These are phyloP conservation scores for Rosellinia necatrix DNA, from an alignment of 2,329 filamentous ascomycete species.

Conservation along the genomic window DNA sequence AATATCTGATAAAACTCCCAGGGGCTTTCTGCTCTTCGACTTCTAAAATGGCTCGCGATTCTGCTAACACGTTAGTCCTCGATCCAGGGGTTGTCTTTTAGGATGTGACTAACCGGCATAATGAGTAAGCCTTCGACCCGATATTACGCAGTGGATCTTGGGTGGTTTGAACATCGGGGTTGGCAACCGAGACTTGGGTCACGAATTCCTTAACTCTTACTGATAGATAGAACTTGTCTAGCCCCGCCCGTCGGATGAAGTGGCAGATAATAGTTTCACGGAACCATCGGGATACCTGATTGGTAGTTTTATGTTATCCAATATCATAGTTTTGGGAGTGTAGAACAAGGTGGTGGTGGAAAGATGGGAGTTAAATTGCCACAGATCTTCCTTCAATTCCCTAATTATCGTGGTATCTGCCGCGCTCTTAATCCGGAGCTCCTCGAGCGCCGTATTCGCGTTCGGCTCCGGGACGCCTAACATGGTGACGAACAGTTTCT, in stretches of 20 bases:
- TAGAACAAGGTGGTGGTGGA: neutral
- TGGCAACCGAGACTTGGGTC: too few species aligned
- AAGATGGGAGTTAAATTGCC: constrained; percentile 42
- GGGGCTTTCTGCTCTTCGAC: too few species aligned
- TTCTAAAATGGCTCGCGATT: too few species aligned
- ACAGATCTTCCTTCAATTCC: constrained; percentile 40
- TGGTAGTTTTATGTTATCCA: constrained; percentile 32
- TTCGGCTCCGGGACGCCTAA: constrained; percentile 40
- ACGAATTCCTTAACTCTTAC: too few species aligned
- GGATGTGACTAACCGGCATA: too few species aligned
- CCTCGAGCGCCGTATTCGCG: constrained; percentile 38
- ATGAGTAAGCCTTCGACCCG: too few species aligned
- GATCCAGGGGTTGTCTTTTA: too few species aligned
- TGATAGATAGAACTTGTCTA: constrained; percentile 42
- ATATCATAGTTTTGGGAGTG: neutral
- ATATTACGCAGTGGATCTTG: too few species aligned
- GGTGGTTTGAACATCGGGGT: too few species aligned
- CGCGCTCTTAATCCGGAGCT: constrained; percentile 33
- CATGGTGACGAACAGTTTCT: constrained; percentile 38
- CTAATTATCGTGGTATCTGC: constrained; percentile 1
- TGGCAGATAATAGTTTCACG: constrained; percentile 13
- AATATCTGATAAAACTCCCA: too few species aligned
- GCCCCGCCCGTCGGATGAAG: constrained; percentile 28
- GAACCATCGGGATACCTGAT: constrained; percentile 28
- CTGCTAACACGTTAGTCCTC: too few species aligned